Percentiles rank a stretch among this genome's conserved stretches.
Evolutionary conservation across 1,284 basidiomycete species (phyloP).

Genomic region (Tremellales sp.): DNA sequence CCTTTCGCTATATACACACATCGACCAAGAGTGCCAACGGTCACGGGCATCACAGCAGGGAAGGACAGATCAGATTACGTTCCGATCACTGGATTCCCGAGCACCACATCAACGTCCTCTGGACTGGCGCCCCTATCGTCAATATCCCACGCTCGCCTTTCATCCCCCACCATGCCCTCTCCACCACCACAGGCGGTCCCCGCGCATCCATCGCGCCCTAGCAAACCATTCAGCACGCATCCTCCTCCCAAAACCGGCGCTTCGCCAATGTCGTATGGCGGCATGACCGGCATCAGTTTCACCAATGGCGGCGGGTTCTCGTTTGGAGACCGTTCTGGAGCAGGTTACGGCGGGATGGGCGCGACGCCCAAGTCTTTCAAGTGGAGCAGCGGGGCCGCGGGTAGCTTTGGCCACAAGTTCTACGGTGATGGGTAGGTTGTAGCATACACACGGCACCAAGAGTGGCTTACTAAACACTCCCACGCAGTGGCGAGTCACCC

Average conservation of each 20-base stretch:
- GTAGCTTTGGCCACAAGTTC: conserved; percentile 42
- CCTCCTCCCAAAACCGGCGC: conserved; percentile 20
- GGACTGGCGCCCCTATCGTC: too few species aligned
- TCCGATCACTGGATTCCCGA: too few species aligned
- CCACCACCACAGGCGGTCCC: conserved; percentile 26
- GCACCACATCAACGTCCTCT: too few species aligned
- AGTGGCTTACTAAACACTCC: background rate
- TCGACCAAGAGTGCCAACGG: too few species aligned
- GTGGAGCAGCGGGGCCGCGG: conserved; percentile 16
- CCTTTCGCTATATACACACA: too few species aligned
- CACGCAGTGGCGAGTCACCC: conserved; percentile 32
- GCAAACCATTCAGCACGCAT: conserved; percentile 12
- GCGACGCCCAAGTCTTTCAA: conserved; percentile 15
- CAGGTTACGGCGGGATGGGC: conserved; percentile 13
- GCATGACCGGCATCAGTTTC: conserved; percentile 45
- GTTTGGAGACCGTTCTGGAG: conserved; percentile 21
- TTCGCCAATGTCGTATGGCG: conserved; percentile 43
- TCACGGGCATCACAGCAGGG: too few species aligned
- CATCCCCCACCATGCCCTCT: conserved; percentile 21
- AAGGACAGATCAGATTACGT: too few species aligned
- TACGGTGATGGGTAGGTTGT: conserved; percentile 40
- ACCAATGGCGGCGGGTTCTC: conserved; percentile 40
- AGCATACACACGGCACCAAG: background rate
- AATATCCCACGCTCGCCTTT: too few species aligned
- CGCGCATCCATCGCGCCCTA: conserved; percentile 10